These are phyloP conservation scores for Colletotrichum orbiculare DNA, from an alignment of 2,329 filamentous ascomycete genomes.

Conservation along the genomic window DNA sequence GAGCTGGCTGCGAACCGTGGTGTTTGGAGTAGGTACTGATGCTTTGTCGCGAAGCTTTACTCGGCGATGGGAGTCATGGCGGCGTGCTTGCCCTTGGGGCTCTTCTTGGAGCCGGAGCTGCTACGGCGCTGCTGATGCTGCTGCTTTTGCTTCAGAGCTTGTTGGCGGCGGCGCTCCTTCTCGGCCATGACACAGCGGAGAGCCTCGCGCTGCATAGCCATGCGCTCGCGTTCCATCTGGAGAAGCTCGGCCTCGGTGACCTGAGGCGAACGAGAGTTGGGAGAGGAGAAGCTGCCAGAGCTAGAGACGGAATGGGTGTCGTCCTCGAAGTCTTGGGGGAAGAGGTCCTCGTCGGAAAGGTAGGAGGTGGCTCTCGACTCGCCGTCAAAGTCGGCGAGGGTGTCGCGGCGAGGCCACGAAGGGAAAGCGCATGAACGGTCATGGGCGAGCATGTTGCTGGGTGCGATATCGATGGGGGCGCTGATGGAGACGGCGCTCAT, in stretches of 20 bases:
- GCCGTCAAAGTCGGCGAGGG: constrained; percentile 56
- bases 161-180: constrained; percentile 64
- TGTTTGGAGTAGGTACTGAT: not conserved
- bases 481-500: constrained; percentile 52
- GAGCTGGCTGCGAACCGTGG: constrained; percentile 2
- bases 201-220: constrained; percentile 63
- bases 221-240: constrained; percentile 62
- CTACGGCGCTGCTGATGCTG: constrained; percentile 37
- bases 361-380: constrained; percentile 62
- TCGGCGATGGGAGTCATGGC: constrained; percentile 68
- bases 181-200: constrained; percentile 61
- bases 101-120: constrained; percentile 59
- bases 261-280: constrained; percentile 51
- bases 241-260: constrained; percentile 60
- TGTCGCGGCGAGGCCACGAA: constrained; percentile 67
- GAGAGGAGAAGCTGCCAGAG: constrained; percentile 56
- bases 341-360: constrained; percentile 73
- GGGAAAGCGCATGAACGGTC: constrained; percentile 66
- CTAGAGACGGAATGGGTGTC: constrained; percentile 59
- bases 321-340: constrained; percentile 64
- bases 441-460: constrained; percentile 52
- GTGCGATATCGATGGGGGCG: constrained; percentile 59
- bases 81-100: constrained; percentile 58
- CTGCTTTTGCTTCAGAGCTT: constrained; percentile 48
- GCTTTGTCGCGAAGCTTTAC: constrained; percentile 35